Evolutionary conservation across 768 basidiomycete genomes (phyloP).

Genomic region (Fomitopsis pulvina): DNA sequence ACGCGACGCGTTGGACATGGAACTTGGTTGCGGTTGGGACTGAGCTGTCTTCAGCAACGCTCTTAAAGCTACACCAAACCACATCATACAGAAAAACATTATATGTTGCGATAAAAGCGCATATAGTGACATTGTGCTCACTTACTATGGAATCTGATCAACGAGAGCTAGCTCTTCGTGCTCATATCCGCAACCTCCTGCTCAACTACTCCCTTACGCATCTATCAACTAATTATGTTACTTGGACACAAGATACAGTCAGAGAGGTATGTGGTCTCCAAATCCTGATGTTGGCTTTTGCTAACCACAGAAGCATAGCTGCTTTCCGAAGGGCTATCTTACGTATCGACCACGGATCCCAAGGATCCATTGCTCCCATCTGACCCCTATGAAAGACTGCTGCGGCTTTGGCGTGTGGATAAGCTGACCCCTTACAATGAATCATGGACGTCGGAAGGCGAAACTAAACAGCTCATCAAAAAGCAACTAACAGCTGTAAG

Average conservation of each 20-base stretch:
- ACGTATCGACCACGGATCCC: constrained; percentile 43
- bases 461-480: constrained; percentile 8
- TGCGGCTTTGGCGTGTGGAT: constrained; percentile 26
- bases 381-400: constrained; percentile 47
- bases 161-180: constrained; percentile 22
- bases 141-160: constrained; percentile 3
- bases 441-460: constrained; percentile 26
- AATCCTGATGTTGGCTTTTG: not conserved
- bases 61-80: too few species aligned
- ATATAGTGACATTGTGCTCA: too few species aligned
- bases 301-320: constrained; percentile 28
- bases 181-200: constrained; percentile 50
- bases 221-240: constrained; percentile 47
- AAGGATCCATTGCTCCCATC: constrained; percentile 44
- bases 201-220: constrained; percentile 47
- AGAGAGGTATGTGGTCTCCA: constrained; percentile 30
- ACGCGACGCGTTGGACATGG: too few species aligned
- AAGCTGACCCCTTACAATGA: constrained; percentile 39
- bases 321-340: constrained; percentile 31
- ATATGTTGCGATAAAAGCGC: too few species aligned
- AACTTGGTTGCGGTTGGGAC: too few species aligned
- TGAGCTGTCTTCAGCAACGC: too few species aligned
- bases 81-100: too few species aligned
- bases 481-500: constrained; percentile 1
- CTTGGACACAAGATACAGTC: constrained; percentile 44